phyloP scores from a whole-genome alignment of 2,329 filamentous ascomycete genomes.

The Geoglossum cookeanum region DNA sequence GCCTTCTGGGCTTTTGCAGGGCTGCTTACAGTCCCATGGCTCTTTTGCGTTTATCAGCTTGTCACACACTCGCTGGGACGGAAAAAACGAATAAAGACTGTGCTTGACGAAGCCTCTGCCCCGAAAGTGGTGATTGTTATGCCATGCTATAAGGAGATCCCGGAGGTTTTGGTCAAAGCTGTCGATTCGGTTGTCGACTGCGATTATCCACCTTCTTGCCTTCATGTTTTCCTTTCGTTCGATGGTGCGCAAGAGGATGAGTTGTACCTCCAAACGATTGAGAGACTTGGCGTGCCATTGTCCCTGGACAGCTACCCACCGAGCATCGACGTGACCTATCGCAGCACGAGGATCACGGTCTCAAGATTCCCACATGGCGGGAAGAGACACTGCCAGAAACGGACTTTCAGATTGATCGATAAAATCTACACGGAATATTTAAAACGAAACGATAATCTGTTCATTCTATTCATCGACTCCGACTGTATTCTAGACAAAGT shows the following conservation, averaged over 20 bases:
- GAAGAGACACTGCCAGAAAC: constrained; percentile 85
- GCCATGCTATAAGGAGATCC: constrained; percentile 89
- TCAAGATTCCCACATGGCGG: constrained; percentile 87
- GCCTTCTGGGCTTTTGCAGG: constrained; percentile 85
- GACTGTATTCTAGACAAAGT: constrained; percentile 85
- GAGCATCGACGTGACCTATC: constrained; percentile 80
- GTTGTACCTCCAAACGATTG: constrained; percentile 69
- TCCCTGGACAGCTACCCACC: constrained; percentile 62
- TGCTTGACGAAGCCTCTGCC: constrained; percentile 66
- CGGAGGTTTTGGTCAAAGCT: constrained; percentile 64
- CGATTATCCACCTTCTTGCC: constrained; percentile 79
- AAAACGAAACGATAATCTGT: constrained; percentile 73
- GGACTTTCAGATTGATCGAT: constrained; percentile 83
- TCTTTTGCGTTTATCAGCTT: constrained; percentile 81
- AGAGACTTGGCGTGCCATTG: constrained; percentile 64
- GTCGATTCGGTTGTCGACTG: constrained; percentile 84
- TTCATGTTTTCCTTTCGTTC: constrained; percentile 90
- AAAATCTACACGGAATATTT: constrained; percentile 79
- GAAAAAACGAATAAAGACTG: constrained; percentile 61
- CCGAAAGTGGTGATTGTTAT: constrained; percentile 93
- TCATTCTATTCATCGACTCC: constrained; percentile 92
- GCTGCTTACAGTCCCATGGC: constrained; percentile 73
- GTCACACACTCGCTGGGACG: constrained; percentile 74
- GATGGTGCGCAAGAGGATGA: constrained; percentile 82
- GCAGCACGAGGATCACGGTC: constrained; percentile 65